Evolutionary conservation across 2,329 filamentous ascomycete genomes (phyloP), one percentile per base, ranked within the genome.

Genomic region (Periconia macrospinosa): DNA sequence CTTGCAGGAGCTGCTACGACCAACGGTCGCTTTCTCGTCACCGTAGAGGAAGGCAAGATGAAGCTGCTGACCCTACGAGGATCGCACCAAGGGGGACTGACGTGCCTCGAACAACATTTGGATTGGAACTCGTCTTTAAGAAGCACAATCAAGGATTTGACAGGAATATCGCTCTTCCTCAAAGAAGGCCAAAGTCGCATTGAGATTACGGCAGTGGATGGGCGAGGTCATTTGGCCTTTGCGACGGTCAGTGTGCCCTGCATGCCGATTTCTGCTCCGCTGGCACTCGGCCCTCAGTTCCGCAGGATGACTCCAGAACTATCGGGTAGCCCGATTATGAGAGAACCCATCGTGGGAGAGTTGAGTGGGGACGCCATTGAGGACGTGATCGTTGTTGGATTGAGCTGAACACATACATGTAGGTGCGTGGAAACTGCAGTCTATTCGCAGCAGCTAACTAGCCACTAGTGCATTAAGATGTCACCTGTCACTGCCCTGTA

Each of bases 161-260:
- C 55, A 18, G 53, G 17, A 18, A 58, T 64, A 41, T 62, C 62
- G 2, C 54, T 66, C 1, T 53, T 44, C 1, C 49, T 63, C 14
- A 45, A 53, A 42, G 62, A 66, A 47, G 42, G 45, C 13, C 7
- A 52, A 11, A 53, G 51, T n/a, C 45, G 50, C n/a, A 49, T 66
- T 17, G 50, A 62, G 11, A 50, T 66, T 20, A 52, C 51, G n/a
- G 61, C 60, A 1, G 54, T 62, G 18, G 61, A 66, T 44, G 56
- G 59, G 27, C 50, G 49, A 7, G 55, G 61, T 3, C 50, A 59
- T 49, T 20, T 66, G 3, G 27, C 58, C 2, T 56, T 23, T 41
- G 58, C 57, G 13, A 49, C 54, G 6, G 47, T 62, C 30, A 60
- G 56, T 41, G 57, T 61, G 14, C 56, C 51, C 33, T 50, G 50